Percentiles rank a stretch among this genome's conserved stretches.
These are phyloP conservation scores for Xylaria sp. DNA, from an alignment of 2,329 filamentous ascomycete genomes.

Conservation along the genomic window DNA sequence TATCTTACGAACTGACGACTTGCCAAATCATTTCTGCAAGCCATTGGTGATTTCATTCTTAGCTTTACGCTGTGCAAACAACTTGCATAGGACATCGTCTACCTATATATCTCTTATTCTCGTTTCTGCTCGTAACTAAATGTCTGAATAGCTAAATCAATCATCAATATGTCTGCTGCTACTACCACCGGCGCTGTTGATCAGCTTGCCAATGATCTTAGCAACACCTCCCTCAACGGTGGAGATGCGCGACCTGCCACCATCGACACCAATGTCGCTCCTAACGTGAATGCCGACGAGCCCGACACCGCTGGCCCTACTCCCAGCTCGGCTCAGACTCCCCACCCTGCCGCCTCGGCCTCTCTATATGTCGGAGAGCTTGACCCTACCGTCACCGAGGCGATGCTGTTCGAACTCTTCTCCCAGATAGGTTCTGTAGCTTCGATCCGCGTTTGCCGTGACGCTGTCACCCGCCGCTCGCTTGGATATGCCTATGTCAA, in stretches of 20 bases:
- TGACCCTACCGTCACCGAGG: slow-evolving; percentile 96
- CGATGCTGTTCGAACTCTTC: slow-evolving; percentile 99
- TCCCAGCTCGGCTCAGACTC: slow-evolving; percentile 74
- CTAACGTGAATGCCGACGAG: slow-evolving; percentile 64
- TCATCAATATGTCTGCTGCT: slow-evolving; percentile 66
- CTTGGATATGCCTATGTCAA: slow-evolving; percentile 99
- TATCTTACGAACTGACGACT: slow-evolving; percentile 23
- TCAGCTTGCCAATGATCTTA: slow-evolving; percentile 82
- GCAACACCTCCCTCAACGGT: slow-evolving; percentile 75
- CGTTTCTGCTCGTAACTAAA: slow-evolving; percentile 35
- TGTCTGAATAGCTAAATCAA: slow-evolving; percentile 33
- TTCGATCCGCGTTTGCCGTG: slow-evolving; percentile 99
- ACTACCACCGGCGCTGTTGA: slow-evolving; percentile 72
- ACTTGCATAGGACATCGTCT: neutral
- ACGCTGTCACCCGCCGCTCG: slow-evolving; percentile 97
- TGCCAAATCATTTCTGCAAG: slow-evolving; percentile 30
- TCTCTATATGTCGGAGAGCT: slow-evolving; percentile 99
- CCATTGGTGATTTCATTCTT: neutral
- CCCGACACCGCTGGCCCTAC: slow-evolving; percentile 74
- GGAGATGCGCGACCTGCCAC: slow-evolving; percentile 72
- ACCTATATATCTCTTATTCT: neutral
- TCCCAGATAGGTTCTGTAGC: slow-evolving; percentile 98
- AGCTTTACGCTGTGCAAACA: slow-evolving; percentile 13
- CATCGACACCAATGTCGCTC: slow-evolving; percentile 78
- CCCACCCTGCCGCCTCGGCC: slow-evolving; percentile 89